Percentiles rank a stretch among this genome's conserved stretches.
Conservation (phyloP, 2,329 filamentous ascomycete species). For the Botryotinia narcissicola region DNA sequence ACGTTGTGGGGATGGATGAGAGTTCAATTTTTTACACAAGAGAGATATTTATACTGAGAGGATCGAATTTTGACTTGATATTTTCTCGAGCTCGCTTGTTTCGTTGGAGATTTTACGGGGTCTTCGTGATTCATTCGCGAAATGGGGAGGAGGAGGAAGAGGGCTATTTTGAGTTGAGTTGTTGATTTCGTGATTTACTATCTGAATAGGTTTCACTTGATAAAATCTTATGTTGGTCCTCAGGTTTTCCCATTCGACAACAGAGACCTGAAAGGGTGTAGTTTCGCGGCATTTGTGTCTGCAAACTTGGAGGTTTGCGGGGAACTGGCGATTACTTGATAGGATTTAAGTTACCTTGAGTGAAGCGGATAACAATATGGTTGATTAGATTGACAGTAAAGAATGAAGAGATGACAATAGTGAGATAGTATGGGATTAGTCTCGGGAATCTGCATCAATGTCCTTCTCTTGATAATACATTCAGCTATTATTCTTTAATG, state of each 20-base stretch:
- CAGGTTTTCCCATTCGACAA: no score
- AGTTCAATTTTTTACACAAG: neutral
- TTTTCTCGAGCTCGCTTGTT: neutral
- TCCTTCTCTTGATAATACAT: neutral
- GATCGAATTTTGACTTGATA: neutral
- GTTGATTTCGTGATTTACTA: neutral
- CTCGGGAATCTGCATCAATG: neutral
- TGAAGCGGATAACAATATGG: neutral
- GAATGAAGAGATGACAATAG: neutral
- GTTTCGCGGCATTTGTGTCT: neutral
- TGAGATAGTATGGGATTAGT: no score
- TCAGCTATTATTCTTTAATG: fast-evolving
- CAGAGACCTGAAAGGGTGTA: no score
- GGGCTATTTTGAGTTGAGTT: neutral
- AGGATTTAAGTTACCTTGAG: fast-evolving
- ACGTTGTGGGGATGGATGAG: no score
- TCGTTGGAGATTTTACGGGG: fast-evolving
- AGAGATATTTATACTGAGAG: neutral
- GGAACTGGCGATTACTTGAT: neutral
- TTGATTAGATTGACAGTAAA: neutral
- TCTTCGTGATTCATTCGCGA: neutral
- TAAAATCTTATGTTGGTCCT: neutral
- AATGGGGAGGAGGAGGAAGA: neutral
- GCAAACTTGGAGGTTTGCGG: neutral
- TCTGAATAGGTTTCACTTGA: neutral